Evolutionary conservation across 768 basidiomycete genomes (phyloP).

Genomic region (Neoboletus magnificus): DNA sequence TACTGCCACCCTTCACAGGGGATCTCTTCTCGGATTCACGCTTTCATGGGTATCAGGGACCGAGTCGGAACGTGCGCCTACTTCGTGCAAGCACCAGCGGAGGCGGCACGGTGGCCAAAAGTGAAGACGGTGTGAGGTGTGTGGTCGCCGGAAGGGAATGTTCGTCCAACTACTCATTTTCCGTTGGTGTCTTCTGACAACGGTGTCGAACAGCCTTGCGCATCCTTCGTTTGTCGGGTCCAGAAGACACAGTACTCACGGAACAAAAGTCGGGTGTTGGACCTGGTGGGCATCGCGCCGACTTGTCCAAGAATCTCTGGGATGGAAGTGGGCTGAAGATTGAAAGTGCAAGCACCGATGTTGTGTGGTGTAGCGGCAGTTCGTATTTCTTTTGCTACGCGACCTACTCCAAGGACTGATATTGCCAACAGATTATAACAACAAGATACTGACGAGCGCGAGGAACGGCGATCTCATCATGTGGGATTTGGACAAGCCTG

Average conservation of each 20-base stretch:
- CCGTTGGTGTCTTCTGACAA: slow-evolving; percentile 6
- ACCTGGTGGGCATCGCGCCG: slow-evolving; percentile 62
- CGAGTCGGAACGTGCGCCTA: slow-evolving; percentile 54
- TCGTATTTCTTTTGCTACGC: slow-evolving; percentile 21
- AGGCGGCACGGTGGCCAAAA: slow-evolving; percentile 65
- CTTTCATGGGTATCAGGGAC: slow-evolving; percentile 42
- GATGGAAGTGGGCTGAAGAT: slow-evolving; percentile 74
- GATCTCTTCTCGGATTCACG: slow-evolving; percentile 43
- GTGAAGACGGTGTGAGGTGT: slow-evolving; percentile 62
- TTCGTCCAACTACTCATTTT: slow-evolving; percentile 31
- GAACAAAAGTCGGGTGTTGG: slow-evolving; percentile 56
- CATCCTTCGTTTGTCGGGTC: slow-evolving; percentile 55
- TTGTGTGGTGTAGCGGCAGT: slow-evolving; percentile 77
- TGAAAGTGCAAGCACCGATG: slow-evolving; percentile 74
- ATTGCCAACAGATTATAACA: slow-evolving; percentile 52
- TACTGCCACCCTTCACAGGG: slow-evolving; percentile 6
- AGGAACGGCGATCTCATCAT: slow-evolving; percentile 79
- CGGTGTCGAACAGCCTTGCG: slow-evolving; percentile 45
- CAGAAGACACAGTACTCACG: slow-evolving; percentile 34
- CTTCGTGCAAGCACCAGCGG: slow-evolving; percentile 58
- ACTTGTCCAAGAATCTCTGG: slow-evolving; percentile 75
- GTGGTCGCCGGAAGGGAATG: slow-evolving; percentile 81
- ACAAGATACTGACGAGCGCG: slow-evolving; percentile 78
- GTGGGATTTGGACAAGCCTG: slow-evolving; percentile 74
- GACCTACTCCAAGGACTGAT: background rate